Evolutionary conservation across 257 asterid species (phyloP).

Genomic region (Gardenia jasminoides): DNA sequence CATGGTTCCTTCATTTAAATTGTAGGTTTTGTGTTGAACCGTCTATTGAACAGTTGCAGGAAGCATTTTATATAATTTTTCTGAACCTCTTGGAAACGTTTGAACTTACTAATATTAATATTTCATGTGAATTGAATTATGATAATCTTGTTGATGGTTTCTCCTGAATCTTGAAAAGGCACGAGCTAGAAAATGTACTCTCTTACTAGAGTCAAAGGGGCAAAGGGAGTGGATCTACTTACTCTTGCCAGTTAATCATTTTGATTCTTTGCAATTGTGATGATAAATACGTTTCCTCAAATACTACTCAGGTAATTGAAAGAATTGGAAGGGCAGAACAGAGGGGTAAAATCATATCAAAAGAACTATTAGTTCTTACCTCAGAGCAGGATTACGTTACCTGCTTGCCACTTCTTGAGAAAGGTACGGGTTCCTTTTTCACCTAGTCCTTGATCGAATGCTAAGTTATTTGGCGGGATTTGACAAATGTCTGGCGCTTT

Average conservation of each 20-base stretch:
- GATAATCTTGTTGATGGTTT: neutral
- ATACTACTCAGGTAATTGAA: conserved; percentile 49
- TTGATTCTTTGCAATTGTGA: neutral
- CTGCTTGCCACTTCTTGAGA: conserved; percentile 81
- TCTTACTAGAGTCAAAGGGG: neutral
- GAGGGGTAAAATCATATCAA: conserved; percentile 28
- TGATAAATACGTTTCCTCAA: conserved; percentile 1
- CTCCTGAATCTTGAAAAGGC: neutral
- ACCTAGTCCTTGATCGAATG: neutral
- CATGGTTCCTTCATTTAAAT: neutral
- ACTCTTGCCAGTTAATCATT: neutral
- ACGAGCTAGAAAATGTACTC: neutral
- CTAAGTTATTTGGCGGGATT: conserved; percentile 23
- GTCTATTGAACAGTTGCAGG: neutral
- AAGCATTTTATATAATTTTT: too few relatives aligned
- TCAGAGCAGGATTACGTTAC: conserved; percentile 81
- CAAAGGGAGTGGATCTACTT: neutral
- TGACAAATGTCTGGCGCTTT: conserved; percentile 14
- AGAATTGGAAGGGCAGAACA: conserved; percentile 20
- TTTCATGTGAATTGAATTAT: neutral
- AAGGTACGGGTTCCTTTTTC: conserved; percentile 56
- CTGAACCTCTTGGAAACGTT: neutral
- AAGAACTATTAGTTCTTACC: conserved; percentile 62
- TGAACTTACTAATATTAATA: neutral
- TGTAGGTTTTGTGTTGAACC: neutral